A percentile compares a stretch with the other conserved stretches of the same genome.
These are phyloP conservation scores for Porphyrellus cyaneotinctus DNA, from an alignment of 768 basidiomycete genomes.

Conservation along the genomic window DNA sequence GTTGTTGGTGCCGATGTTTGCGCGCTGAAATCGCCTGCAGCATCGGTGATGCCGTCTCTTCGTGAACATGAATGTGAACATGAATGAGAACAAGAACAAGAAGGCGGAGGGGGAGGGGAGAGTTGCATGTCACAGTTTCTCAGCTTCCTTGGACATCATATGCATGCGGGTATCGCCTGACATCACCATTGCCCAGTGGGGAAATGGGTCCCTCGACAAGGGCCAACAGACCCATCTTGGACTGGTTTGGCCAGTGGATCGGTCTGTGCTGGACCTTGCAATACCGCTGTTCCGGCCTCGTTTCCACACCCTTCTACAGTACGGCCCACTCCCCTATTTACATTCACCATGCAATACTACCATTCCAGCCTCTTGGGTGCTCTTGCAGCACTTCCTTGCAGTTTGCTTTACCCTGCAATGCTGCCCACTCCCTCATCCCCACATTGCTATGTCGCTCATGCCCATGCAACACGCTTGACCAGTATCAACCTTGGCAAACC, in stretches of 20 bases:
- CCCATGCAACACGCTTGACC: too few species aligned
- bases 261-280: conserved; percentile 76
- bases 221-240: conserved; percentile 73
- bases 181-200: conserved; percentile 9
- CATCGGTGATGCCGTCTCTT: conserved; percentile 29
- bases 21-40: conserved; percentile 39
- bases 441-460: too few species aligned
- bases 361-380: too few species aligned
- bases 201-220: conserved; percentile 27
- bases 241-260: conserved; percentile 87
- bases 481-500: too few species aligned
- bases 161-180: conserved; percentile 46
- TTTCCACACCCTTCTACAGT: too few species aligned
- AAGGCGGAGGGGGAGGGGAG: conserved; percentile 12
- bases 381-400: too few species aligned
- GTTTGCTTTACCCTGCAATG: too few species aligned
- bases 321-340: too few species aligned
- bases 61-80: conserved; percentile 23
- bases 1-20: conserved; percentile 28
- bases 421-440: too few species aligned
- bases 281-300: too few species aligned
- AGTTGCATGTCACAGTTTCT: conserved; percentile 48
- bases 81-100: too few species aligned
- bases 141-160: conserved; percentile 54
- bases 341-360: too few species aligned